These are phyloP conservation scores for Ogataea pilisensis DNA, from an alignment of 805 yeast genomes.

Conservation along the genomic window DNA sequence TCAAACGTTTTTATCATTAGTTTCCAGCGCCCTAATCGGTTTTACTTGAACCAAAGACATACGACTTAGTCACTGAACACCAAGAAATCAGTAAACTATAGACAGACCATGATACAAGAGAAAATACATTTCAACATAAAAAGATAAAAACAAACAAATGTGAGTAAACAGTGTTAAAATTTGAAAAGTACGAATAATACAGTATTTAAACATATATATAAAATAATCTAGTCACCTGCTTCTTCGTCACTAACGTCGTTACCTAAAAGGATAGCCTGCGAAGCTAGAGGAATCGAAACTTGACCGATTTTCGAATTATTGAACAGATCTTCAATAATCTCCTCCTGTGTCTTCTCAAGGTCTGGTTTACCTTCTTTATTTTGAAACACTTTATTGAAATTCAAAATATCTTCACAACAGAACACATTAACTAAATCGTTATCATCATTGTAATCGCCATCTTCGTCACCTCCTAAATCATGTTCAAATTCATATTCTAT, in stretches of 20 bases:
- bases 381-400: slow-evolving; percentile 18
- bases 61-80: too few relatives aligned
- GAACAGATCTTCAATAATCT: slow-evolving; percentile 17
- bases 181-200: too few relatives aligned
- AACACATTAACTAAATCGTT: slow-evolving; percentile 29
- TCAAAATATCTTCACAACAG: slow-evolving; percentile 25
- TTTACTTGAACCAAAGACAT: too few relatives aligned
- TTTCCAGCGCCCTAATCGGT: too few relatives aligned
- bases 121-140: too few relatives aligned
- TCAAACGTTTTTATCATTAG: too few relatives aligned
- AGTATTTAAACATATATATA: too few relatives aligned
- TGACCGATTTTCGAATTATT: slow-evolving; percentile 26
- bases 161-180: too few relatives aligned
- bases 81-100: too few relatives aligned
- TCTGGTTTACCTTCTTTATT: slow-evolving; percentile 8
- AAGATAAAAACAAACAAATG: too few relatives aligned
- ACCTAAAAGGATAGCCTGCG: slow-evolving; percentile 27
- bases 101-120: too few relatives aligned
- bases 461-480: slow-evolving; percentile 19
- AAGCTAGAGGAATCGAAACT: slow-evolving; percentile 33
- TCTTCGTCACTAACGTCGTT: slow-evolving; percentile 8
- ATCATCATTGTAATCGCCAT: slow-evolving; percentile 23
- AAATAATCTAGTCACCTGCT: not conserved
- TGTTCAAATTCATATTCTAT: slow-evolving; percentile 35
- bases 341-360: slow-evolving; percentile 10